Evolutionary conservation across 1,139 yeast species (phyloP).

Genomic region (Candida sojae): DNA sequence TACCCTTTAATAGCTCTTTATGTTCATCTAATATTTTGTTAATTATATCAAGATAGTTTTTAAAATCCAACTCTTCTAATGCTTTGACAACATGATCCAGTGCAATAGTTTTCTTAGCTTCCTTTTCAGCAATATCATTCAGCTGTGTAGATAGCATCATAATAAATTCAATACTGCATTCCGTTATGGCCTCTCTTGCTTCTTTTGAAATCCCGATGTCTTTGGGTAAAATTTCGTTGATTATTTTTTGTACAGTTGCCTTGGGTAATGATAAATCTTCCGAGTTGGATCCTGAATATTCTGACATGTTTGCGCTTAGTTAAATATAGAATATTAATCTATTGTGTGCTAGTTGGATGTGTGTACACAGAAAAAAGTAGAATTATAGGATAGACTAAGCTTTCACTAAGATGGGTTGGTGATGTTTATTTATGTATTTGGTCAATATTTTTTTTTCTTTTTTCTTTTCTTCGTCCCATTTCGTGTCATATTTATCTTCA

Average conservation of each 20-base stretch:
- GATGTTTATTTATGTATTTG: too few species aligned
- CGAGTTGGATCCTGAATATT: conserved; percentile 34
- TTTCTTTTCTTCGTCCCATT: neutral
- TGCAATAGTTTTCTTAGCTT: conserved; percentile 93
- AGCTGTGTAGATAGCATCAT: conserved; percentile 93
- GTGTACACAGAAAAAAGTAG: neutral
- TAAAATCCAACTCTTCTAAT: conserved; percentile 82
- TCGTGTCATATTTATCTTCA: neutral
- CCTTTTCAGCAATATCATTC: conserved; percentile 95
- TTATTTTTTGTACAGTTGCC: conserved; percentile 95
- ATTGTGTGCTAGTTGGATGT: neutral
- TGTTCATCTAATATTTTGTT: conserved; percentile 83
- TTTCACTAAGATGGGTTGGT: neutral
- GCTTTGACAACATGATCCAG: conserved; percentile 96
- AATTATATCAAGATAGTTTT: conserved; percentile 79
- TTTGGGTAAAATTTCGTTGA: conserved; percentile 83
- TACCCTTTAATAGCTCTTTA: conserved; percentile 82
- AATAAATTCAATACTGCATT: conserved; percentile 93
- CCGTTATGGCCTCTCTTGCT: conserved; percentile 92
- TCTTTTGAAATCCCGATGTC: conserved; percentile 90
- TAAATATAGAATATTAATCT: neutral
- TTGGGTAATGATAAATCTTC: conserved; percentile 52
- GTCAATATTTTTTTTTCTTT: neutral
- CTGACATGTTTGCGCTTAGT: conserved; percentile 30
- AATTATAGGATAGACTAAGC: too few species aligned